Evolutionary conservation across 2,329 filamentous ascomycete species (phyloP).

Genomic region (Claviceps digitariae): DNA sequence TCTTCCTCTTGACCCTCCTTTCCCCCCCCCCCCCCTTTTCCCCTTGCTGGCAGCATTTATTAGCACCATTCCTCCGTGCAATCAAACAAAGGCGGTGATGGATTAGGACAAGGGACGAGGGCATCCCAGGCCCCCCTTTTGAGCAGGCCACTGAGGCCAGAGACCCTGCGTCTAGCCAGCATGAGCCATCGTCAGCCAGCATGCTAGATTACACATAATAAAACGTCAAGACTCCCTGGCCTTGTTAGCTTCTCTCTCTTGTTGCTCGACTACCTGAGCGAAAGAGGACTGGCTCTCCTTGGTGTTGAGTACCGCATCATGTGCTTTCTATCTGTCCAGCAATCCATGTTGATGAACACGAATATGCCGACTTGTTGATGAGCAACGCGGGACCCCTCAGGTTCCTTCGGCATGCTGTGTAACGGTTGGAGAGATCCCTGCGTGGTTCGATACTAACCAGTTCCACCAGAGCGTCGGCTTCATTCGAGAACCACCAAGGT

Average conservation of each 20-base stretch:
- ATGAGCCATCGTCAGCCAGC: not conserved
- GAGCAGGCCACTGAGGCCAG: not conserved
- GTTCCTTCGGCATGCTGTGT: not conserved
- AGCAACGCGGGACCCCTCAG: too few relatives aligned
- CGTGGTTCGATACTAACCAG: not conserved
- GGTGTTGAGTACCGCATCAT: too few relatives aligned
- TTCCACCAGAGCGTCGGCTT: not conserved
- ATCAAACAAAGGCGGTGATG: conserved; percentile 1
- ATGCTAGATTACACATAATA: not conserved
- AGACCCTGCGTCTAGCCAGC: not conserved
- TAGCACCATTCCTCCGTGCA: not conserved
- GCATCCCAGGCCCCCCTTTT: not conserved
- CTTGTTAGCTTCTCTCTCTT: not conserved
- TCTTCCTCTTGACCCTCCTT: not conserved
- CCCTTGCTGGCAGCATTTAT: not conserved
- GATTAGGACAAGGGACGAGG: not conserved
- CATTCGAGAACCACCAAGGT: not conserved
- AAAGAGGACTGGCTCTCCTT: too few relatives aligned
- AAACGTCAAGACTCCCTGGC: not conserved
- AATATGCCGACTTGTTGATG: not conserved
- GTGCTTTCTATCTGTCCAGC: not conserved
- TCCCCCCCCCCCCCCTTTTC: not conserved
- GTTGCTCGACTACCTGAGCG: not conserved
- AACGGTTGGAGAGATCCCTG: not conserved
- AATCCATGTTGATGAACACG: not conserved